Base-by-base conservation (phyloP, 2,329 filamentous ascomycete species). In the Esteya vermicola region DNA sequence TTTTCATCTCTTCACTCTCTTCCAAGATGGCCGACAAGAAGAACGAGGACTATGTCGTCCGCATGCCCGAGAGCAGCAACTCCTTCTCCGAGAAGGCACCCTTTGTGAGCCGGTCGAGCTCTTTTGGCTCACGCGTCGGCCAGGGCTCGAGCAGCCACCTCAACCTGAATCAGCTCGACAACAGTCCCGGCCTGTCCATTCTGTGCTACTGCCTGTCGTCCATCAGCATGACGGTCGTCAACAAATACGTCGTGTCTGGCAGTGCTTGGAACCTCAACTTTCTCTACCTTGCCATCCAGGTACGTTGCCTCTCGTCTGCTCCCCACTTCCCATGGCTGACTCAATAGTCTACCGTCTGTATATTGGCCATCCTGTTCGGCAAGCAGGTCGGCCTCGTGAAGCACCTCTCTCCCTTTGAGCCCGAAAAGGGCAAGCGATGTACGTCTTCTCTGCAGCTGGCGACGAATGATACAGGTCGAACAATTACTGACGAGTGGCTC, bases 191-290 rank as follows among this genome's bases (percentile, higher is more conserved):
- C 34, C 58, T 91, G 36, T 86, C 89, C 19, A 83, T 98, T 52
- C 57, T 93, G 48, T 77, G 84, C 36, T 98, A 98, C 68, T 98
- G 91, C 62, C 68, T 82, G 53, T 85, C 89, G 39, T 95, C 88
- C n/a, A 98, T 98, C 57, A 75, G 89, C 60, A 98, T 98, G 91
- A 98, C 91, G 8, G 84, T 95, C n/a, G 91, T 93, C 60, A 98
- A 98, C 67, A 98, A 98, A 70, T 98, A 93, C 60, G 88, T 95
- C 47, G 76, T 98, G 35, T 95, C 85, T 8, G 91, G 91, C 45
- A 71, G 73, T 38, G 75, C 81, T 50, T 98, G 93, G 75, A 98
- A 98, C 63, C 65, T 98, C 53, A 94, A 93, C 63, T 94, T 96
- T 63, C 85, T 98, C 63, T 81, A 95, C 52, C 75, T 98, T 44